phyloP scores from a whole-genome alignment of 78 protist species.

The Emiliania huxleyi region DNA sequence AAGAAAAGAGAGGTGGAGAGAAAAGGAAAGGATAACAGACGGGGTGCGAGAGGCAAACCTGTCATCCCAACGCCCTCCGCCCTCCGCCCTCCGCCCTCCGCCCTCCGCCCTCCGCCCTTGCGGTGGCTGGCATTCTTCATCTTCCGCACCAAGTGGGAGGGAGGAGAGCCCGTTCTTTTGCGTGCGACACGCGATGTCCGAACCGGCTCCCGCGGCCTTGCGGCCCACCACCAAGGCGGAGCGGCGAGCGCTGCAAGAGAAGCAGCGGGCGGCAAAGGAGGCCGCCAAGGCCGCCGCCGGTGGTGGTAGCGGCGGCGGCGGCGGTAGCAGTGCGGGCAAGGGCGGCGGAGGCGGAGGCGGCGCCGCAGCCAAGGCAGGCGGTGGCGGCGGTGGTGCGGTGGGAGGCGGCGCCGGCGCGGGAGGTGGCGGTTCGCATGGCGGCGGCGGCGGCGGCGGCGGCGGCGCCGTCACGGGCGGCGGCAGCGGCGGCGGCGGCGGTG shows the following conservation, averaged over 20 bases:
- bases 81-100: too few relatives aligned
- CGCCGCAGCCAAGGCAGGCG: not conserved
- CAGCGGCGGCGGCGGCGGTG: not conserved
- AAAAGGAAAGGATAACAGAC: too few relatives aligned
- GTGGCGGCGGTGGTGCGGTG: not conserved
- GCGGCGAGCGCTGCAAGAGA: constrained; percentile 17
- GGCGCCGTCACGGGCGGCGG: not conserved
- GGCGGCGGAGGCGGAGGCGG: not conserved
- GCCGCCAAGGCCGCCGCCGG: not conserved
- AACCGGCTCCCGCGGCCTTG: too few relatives aligned
- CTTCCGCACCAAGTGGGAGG: too few relatives aligned
- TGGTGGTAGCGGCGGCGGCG: not conserved
- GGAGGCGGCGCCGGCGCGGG: not conserved
- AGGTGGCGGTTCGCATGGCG: not conserved
- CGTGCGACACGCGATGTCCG: too few relatives aligned
- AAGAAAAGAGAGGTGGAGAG: too few relatives aligned
- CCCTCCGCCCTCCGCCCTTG: too few relatives aligned
- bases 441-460: not conserved
- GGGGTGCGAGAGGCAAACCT: too few relatives aligned
- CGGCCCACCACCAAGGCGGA: not conserved
- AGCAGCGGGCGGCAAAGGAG: not conserved
- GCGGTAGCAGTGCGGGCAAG: not conserved
- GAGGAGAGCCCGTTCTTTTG: too few relatives aligned
- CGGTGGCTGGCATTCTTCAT: too few relatives aligned
- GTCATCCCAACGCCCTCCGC: too few relatives aligned